phyloP scores from a whole-genome alignment of 192 early-diverging fungal genomes.

The Linnemannia elongata region DNA sequence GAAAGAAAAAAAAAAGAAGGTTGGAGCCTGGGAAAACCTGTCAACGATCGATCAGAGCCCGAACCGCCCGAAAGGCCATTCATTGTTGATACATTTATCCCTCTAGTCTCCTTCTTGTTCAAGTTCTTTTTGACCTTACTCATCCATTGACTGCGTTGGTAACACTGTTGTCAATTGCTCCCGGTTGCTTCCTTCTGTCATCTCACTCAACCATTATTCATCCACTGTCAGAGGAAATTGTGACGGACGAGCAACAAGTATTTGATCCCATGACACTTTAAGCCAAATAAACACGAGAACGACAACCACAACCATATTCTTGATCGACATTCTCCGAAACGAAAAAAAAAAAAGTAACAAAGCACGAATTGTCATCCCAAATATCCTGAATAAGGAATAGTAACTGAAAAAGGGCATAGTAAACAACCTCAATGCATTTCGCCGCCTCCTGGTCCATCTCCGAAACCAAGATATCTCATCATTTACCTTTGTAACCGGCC shows the following conservation, averaged over 20 bases:
- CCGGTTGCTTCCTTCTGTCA: background rate
- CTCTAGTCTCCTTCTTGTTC: background rate
- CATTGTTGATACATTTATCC: background rate
- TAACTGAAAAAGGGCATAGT: background rate
- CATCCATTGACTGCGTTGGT: background rate
- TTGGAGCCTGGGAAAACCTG: background rate
- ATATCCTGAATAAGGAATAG: background rate
- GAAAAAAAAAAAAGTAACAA: constrained; percentile 14
- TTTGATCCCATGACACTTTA: constrained; percentile 5
- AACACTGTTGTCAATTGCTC: background rate
- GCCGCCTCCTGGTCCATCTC: background rate
- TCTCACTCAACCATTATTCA: background rate
- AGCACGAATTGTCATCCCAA: background rate
- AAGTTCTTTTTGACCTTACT: background rate
- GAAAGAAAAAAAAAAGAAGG: background rate
- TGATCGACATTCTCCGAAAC: background rate
- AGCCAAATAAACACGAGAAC: background rate
- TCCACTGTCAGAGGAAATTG: background rate
- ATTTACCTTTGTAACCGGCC: constrained; percentile 78
- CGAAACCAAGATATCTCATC: background rate
- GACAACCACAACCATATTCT: background rate
- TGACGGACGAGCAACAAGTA: background rate
- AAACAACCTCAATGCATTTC: background rate
- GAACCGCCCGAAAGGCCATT: background rate
- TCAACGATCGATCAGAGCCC: background rate